phyloP scores from a whole-genome alignment of 2,329 filamentous ascomycete species.

The Eutypella sp. region DNA sequence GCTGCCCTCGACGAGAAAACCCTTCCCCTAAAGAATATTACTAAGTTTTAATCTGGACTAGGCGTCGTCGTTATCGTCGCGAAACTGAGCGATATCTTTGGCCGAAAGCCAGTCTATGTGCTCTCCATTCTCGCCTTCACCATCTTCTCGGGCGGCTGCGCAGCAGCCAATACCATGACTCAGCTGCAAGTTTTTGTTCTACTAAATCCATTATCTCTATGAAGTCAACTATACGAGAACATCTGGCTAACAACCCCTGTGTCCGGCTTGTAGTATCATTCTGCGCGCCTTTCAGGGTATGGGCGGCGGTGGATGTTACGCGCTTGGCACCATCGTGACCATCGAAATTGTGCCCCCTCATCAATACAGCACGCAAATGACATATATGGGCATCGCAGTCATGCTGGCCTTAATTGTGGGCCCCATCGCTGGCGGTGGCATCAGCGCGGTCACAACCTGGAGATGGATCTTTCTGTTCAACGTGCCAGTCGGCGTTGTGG shows the following conservation, averaged over 20 bases:
- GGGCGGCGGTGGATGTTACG: slow-evolving; percentile 1
- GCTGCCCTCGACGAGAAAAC: not conserved
- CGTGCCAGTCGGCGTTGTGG: not conserved
- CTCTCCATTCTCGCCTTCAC: slow-evolving; percentile 1
- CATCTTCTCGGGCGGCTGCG: slow-evolving; percentile 3
- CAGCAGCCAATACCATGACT: slow-evolving; percentile 1
- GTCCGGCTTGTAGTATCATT: not conserved
- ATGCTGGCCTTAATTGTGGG: not conserved
- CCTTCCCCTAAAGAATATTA: not conserved
- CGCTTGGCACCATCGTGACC: slow-evolving; percentile 1
- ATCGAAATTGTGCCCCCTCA: slow-evolving; percentile 2
- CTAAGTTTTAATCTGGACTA: not conserved
- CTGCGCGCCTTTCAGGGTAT: slow-evolving; percentile 1
- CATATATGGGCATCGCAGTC: not conserved
- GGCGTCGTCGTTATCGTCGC: slow-evolving; percentile 2
- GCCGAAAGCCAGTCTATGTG: slow-evolving; percentile 1
- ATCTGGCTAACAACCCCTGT: not conserved
- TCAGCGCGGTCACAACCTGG: slow-evolving; percentile 1
- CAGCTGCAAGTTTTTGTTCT: slow-evolving; percentile 2
- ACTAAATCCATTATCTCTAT: not conserved
- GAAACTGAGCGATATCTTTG: slow-evolving; percentile 4
- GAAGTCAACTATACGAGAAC: not conserved
- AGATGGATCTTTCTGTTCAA: slow-evolving; percentile 3
- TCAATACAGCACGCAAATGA: not conserved
- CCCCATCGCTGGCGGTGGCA: not conserved